Evolutionary conservation across 2,329 filamentous ascomycete species (phyloP), one percentile per base, ranked within the genome.

Genomic region (Lecanosticta acicola): DNA sequence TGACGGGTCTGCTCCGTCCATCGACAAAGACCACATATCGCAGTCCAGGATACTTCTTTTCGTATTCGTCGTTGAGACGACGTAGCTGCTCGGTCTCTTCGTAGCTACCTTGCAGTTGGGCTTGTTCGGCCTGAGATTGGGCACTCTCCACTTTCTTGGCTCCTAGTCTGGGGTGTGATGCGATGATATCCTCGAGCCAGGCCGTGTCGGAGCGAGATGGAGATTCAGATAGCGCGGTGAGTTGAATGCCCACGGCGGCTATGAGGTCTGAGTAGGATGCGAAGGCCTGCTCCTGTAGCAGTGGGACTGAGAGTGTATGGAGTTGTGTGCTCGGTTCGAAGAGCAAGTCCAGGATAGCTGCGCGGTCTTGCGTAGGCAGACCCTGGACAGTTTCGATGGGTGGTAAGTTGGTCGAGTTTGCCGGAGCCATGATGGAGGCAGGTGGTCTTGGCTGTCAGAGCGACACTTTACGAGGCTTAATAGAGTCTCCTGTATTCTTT

Each of bases 11-110:
- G 33, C 79, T 76, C 38, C 90, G 77, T 0, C 87, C 88, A 64
- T 94, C 90, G 45, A 96, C 91, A 65, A 95, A 96, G 14, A 91
- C 86, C 61, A 95, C 87, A 71, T 94, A 96, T 67, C 84, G 76
- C 62, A 96, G 65, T 0, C 90, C 87, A 0, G 88, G 87, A 65
- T 91, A 95, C 45, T 59, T 75, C n/a, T 71, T 71, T 66, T 95
- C 90, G 63, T 95, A 96, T 66, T 86, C 79, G 9, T 67, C 68
- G 62, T 96, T 96, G 58, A 95, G 67, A 21, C 61, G 63, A 4
- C 70, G 73, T 50, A 95, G 67, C 59, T 71, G 67, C 48, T 71
- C 69, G 7, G 71, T 72, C 60, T 85, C 80, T 37, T 79, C 77
- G 26, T 66, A 67, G 47, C 51, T 58, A 10, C 61, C 62, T 29